Evolutionary conservation across 352 stramenopile species (phyloP).

Genomic region (Pythium pyrilobum): DNA sequence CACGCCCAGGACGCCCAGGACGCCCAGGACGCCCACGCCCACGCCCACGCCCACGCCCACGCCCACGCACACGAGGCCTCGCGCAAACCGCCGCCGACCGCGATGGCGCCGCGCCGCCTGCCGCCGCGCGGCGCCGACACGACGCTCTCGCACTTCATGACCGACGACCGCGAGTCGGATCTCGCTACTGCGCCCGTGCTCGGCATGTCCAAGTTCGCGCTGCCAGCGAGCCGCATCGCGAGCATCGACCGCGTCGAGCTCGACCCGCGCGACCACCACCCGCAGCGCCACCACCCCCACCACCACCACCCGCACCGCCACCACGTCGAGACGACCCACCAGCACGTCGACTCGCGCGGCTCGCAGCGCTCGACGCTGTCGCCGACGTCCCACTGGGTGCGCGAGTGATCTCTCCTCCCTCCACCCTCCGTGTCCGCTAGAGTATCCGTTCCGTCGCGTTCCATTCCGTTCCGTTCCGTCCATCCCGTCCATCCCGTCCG

Average conservation of each 20-base stretch:
- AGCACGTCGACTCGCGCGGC: constrained; percentile 17
- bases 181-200: constrained; percentile 21
- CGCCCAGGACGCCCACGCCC: no score
- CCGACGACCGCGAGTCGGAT: constrained; percentile 30
- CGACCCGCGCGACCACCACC: constrained; percentile 2
- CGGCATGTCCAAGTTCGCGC: constrained; percentile 27
- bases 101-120: background rate
- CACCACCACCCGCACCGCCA: background rate
- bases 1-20: no score
- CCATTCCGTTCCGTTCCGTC: background rate
- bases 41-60: background rate
- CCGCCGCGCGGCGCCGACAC: constrained; percentile 1
- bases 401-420: constrained; percentile 13
- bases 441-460: constrained; percentile 8
- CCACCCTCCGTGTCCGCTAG: constrained; percentile 6
- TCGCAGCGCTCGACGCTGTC: constrained; percentile 7
- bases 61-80: background rate
- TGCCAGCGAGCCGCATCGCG: constrained; percentile 17
- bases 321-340: constrained; percentile 1
- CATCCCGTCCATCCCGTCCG: background rate
- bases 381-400: constrained; percentile 22
- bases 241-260: constrained; percentile 20
- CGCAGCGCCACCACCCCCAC: constrained; percentile 3
- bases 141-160: constrained; percentile 64
- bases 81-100: background rate